These are phyloP conservation scores for Mycosphaerella sp. DNA, from an alignment of 2,329 filamentous ascomycete species.

Conservation along the genomic window DNA sequence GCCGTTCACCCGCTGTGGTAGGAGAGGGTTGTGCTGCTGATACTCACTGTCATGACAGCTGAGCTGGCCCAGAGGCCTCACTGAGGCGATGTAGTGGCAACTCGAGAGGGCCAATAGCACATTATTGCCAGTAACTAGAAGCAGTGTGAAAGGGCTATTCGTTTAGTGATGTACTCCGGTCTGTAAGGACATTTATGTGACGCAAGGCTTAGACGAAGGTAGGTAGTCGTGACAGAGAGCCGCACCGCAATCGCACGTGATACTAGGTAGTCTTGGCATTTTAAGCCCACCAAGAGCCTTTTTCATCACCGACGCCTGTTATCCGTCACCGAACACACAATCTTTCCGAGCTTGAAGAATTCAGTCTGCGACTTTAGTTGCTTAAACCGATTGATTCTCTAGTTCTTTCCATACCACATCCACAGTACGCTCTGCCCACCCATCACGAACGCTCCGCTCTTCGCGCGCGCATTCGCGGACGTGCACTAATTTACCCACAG, in stretches of 20 bases:
- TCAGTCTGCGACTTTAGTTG: slow-evolving; percentile 93
- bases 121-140: background rate
- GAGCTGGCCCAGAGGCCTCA: background rate
- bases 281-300: background rate
- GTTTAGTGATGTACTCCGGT: background rate
- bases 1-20: background rate
- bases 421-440: slow-evolving; percentile 16
- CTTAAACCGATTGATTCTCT: slow-evolving; percentile 99
- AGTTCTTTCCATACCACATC: slow-evolving; percentile 51
- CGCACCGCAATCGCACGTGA: too few relatives aligned
- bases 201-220: too few relatives aligned
- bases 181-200: too few relatives aligned
- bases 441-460: background rate
- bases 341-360: slow-evolving; percentile 71
- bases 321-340: slow-evolving; percentile 16
- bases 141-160: background rate
- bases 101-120: background rate
- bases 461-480: background rate
- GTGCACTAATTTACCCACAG: slow-evolving; percentile 15
- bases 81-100: background rate
- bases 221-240: too few relatives aligned
- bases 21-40: background rate
- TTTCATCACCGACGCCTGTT: background rate
- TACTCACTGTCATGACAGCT: slow-evolving; percentile 17
- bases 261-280: background rate